Evolutionary conservation across 768 basidiomycete species (phyloP).

Genomic region (Paxillus involutus): DNA sequence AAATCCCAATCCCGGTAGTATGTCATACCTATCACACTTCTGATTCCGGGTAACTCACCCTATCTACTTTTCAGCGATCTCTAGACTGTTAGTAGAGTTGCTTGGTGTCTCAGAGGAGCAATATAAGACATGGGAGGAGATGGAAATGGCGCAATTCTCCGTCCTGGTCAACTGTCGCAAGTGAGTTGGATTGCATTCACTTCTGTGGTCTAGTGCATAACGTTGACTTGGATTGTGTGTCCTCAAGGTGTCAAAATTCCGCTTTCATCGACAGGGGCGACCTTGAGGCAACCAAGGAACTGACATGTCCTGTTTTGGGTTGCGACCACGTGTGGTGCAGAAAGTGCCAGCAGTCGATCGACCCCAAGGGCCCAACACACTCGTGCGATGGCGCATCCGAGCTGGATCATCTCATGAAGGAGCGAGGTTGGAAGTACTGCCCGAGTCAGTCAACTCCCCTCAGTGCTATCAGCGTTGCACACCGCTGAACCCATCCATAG

Average conservation of each 20-base stretch:
- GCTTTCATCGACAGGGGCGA: constrained; percentile 52
- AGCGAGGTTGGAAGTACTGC: constrained; percentile 62
- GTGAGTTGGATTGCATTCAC: constrained; percentile 30
- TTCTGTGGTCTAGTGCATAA: too few relatives aligned
- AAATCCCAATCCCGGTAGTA: constrained; percentile 30
- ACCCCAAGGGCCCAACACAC: constrained; percentile 32
- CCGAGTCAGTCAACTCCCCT: constrained; percentile 41
- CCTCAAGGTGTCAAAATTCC: constrained; percentile 46
- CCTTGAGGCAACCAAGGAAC: constrained; percentile 38
- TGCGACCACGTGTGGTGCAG: constrained; percentile 63
- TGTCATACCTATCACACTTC: background rate
- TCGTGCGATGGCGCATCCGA: constrained; percentile 61
- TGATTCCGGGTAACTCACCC: background rate
- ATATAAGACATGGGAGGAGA: constrained; percentile 42
- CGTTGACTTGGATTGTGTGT: background rate
- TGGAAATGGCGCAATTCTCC: constrained; percentile 45
- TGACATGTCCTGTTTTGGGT: constrained; percentile 48
- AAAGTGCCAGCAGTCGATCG: constrained; percentile 46
- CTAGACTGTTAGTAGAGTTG: constrained; percentile 35
- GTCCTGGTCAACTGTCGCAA: constrained; percentile 47
- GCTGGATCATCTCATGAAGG: constrained; percentile 49
- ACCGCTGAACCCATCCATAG: constrained; percentile 19
- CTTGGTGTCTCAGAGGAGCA: constrained; percentile 47
- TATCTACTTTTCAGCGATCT: constrained; percentile 33
- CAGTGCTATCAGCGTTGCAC: background rate